These are phyloP conservation scores for Rhododendron vialii DNA, from an alignment of 148 eudicot genomes.

Conservation along the genomic window DNA sequence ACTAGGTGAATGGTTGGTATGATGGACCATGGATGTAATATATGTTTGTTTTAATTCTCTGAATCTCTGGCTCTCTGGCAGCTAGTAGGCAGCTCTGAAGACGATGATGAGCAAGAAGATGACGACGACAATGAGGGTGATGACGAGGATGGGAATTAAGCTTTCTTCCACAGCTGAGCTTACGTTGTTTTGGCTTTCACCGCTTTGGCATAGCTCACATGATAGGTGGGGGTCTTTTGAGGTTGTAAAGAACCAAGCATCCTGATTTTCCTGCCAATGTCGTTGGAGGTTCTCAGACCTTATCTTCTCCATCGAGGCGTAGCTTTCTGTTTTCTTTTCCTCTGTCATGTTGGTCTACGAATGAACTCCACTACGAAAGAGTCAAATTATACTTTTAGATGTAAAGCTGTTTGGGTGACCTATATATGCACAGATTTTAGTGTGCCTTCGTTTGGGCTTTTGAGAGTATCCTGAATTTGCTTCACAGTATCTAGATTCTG, in stretches of 20 bases:
- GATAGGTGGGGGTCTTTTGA: neutral
- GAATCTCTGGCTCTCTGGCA: constrained; percentile 11
- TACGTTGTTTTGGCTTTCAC: neutral
- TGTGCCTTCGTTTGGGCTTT: neutral
- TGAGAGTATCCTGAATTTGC: neutral
- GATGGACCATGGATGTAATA: neutral
- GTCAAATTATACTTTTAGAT: constrained; percentile 8
- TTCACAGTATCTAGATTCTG: neutral
- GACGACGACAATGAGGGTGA: constrained; percentile 41
- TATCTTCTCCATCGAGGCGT: constrained; percentile 1
- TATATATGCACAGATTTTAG: neutral
- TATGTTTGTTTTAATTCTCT: neutral
- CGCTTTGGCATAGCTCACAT: constrained; percentile 4
- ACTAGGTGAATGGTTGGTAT: neutral
- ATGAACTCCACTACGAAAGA: neutral
- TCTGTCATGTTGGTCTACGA: neutral
- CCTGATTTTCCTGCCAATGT: neutral
- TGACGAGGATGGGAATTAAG: constrained; percentile 29
- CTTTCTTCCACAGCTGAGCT: neutral
- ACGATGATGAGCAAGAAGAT: constrained; percentile 29
- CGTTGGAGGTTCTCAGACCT: neutral
- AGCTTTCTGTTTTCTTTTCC: neutral
- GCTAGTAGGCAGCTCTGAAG: constrained; percentile 32
- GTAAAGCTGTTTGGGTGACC: constrained; percentile 8
- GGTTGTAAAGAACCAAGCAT: neutral